Evolutionary conservation across 257 asterid species (phyloP), one percentile per base, ranked within the genome.

Genomic region (Solanum sejunctum): DNA sequence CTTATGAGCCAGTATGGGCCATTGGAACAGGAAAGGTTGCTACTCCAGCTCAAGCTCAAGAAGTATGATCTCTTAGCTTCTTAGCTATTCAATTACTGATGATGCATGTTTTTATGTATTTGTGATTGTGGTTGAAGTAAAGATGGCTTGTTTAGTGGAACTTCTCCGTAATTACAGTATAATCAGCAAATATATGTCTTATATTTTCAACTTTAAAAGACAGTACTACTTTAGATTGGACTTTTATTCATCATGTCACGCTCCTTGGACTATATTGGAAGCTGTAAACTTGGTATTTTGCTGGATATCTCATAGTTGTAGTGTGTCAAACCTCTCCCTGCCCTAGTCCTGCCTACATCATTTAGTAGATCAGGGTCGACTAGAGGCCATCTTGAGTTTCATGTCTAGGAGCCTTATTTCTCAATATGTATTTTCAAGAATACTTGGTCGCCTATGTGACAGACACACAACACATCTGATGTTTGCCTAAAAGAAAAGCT

Each of bases 1-100:
- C 90, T 73, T 90, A 90, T 57, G 92, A 90, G 85, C 92, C 92
- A 55, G 92, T 90, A 70, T 90, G 92, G 92, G 92, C 92, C 60
- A 88, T 90, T 85, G 92, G 91, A 67, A 87, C 91, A 11, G 89
- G 92, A 71, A 88, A 87, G 86, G 91, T 90, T 84, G 92, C 92
- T 70, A 88, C 92, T 88, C 92, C 92, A 67, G 87, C 88, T 54
- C 92, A 88, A 79, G 92, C 92, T 84, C 91, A 90, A 73, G 90
- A 90, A 70, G 92, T 90, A 88, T 45, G 89, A 41, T 69, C 52
- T 43, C 84, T 71, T 78, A 67, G 60, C 52, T 84, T 43, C 84
- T 71, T 78, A 67, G 69, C 52, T 84, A 18, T 69, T 55, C 32
- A 28, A 28, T 75, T 18, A 21, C 23, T 51, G 45, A 75, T 15